A percentile compares a stretch with the other conserved stretches of the same genome.
Evolutionary conservation across 768 basidiomycete genomes (phyloP).

Genomic region (Termitomyces sp.): DNA sequence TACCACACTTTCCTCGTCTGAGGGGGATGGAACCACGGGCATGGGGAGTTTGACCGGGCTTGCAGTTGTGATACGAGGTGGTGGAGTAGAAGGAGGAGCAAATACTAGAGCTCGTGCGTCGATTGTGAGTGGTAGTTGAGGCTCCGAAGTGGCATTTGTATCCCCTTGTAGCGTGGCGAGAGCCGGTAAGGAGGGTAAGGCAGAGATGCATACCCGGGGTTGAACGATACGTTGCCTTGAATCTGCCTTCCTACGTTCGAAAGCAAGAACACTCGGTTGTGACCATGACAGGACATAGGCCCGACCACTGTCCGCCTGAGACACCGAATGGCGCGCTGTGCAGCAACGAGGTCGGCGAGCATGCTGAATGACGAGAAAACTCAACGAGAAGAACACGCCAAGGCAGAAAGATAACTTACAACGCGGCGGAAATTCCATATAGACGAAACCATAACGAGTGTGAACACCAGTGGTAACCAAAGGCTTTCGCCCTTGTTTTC

Average conservation of each 20-base stretch:
- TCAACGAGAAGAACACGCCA: neutral
- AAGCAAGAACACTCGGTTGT: no score
- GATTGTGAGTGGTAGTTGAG: neutral
- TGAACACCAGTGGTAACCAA: neutral
- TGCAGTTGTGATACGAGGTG: neutral
- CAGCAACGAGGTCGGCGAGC: no score
- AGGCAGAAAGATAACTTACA: neutral
- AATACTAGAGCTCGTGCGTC: neutral
- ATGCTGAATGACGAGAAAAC: neutral
- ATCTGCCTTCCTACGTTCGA: no score
- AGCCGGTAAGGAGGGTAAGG: neutral
- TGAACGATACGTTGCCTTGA: no score
- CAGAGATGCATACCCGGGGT: no score
- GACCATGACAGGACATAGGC: no score
- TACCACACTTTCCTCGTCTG: neutral
- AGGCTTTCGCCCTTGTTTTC: neutral
- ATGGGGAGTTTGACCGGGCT: neutral
- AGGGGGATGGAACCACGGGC: neutral
- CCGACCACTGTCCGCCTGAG: no score
- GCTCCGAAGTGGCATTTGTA: neutral
- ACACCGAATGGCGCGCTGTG: no score
- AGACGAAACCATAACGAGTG: neutral
- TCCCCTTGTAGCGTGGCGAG: neutral
- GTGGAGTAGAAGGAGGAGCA: neutral
- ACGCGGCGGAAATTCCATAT: neutral